These are phyloP conservation scores for Lumnitzera racemosa DNA, from an alignment of 345 rosid genomes.

Conservation along the genomic window DNA sequence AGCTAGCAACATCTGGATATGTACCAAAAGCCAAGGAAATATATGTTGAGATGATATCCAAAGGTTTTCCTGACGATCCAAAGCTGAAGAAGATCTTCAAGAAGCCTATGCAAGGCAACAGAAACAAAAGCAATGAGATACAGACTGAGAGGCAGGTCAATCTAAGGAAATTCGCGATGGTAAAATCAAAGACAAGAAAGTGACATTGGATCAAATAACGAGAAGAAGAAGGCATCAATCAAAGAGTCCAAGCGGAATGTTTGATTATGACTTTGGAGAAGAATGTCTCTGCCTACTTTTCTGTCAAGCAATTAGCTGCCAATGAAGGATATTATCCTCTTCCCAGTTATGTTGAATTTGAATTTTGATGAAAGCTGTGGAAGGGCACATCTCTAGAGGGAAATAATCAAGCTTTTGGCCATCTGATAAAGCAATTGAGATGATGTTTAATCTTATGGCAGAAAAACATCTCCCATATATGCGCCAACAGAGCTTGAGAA, in stretches of 20 bases:
- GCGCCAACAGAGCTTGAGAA: too few relatives aligned
- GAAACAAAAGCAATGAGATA: slow-evolving; percentile 10
- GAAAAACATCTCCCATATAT: too few relatives aligned
- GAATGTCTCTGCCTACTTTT: background rate
- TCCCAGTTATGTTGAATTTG: too few relatives aligned
- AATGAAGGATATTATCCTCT: too few relatives aligned
- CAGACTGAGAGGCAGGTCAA: slow-evolving; percentile 11
- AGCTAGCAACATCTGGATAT: slow-evolving; percentile 53
- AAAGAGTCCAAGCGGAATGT: background rate
- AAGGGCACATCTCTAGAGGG: too few relatives aligned
- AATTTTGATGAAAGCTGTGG: too few relatives aligned
- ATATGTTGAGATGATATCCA: slow-evolving; percentile 58
- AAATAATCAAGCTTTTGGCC: too few relatives aligned
- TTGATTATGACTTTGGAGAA: too few relatives aligned
- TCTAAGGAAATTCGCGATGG: slow-evolving; percentile 14
- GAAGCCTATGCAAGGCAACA: slow-evolving; percentile 18
- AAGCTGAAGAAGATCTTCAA: slow-evolving; percentile 56
- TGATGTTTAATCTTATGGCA: too few relatives aligned
- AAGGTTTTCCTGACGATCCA: slow-evolving; percentile 65
- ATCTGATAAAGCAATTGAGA: too few relatives aligned
- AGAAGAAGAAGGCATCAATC: slow-evolving; percentile 5
- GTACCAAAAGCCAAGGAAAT: slow-evolving; percentile 44
- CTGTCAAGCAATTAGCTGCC: too few relatives aligned
- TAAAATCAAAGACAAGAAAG: slow-evolving; percentile 6
- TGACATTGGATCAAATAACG: slow-evolving; percentile 7